Evolutionary conservation across 805 yeast species (phyloP), one percentile per base, ranked within the genome.

Genomic region (Ogataea wickerhamii): DNA sequence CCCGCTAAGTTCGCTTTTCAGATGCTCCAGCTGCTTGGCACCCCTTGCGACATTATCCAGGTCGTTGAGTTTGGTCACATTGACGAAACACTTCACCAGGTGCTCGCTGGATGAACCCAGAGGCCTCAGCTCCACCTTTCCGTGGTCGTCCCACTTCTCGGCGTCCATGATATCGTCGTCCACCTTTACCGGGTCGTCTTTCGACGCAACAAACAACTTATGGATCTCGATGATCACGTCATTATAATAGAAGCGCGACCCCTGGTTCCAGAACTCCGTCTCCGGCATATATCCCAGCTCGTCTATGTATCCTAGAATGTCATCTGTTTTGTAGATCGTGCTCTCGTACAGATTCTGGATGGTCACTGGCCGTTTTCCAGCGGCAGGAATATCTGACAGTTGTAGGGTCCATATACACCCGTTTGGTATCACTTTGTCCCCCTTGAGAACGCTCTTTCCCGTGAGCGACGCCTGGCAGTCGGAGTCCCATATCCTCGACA

Each of bases 211-310:
- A 33, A 63, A 70, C 10, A 73, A 53, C 51, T 73, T 68, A 59
- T 65, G 75, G 39, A 83, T 56, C 47, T 80, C 86, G 37, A 85
- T 73, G 22, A 78, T 74, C 4, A 79, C 62, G 48, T 76, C 76
- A 5, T 76, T 77, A 47, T 79, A 72, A 50, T 78, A 80, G 47
- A 78, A 80, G 36, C 82, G 67, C 10, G 70, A 60, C 1, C 94
- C 94, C 38, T 67, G 65, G 11, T 68, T 56, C 76, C 83, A 74
- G 58, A 70, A 82, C 52, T 76, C 81, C 36, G 71, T 73, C 33
- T 78, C 78, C 21, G 73, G 71, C 38, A 70, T 72, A 63, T 86
- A 88, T 0, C 96, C 96, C 34, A 89, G 63, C 35, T 77, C 83
- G 31, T 69, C 73, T 41, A 88, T 34, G 34, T 63, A 64, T 2